Base-by-base conservation (phyloP, 2,329 filamentous ascomycete species). In the Coniochaeta sp. region DNA sequence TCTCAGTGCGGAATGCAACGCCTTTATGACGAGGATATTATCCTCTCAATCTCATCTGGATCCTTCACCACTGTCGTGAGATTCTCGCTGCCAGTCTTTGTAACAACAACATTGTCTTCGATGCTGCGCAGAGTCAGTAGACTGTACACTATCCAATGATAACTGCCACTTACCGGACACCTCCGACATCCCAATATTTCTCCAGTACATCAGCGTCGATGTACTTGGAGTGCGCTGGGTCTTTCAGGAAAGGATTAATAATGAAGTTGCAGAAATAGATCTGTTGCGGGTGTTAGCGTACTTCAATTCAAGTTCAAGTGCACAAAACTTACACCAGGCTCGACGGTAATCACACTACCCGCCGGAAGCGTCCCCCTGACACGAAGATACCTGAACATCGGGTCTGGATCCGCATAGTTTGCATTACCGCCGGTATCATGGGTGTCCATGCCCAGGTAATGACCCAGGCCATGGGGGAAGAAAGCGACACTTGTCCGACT, bases 211-310 rank as follows among this genome's bases (percentile, higher is more conserved):
- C 75, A 44, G 79, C 77, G 69, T 96, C 86, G 67, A 97, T 96
- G 69, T 86, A 96, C 69, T 88, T 86, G 59, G 83, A 81, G 68
- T 93, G 86, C 55, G 84, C 82, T 0, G 89, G 85, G 64, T 92
- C 86, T 55, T 86, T 80, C 14, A 96, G 78, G 70, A 89, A 95
- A 0, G 91, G 90, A 52, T 88, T 84, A 62, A 97, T 90, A 64
- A 96, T 96, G 71, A 93, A 96, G 22, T 85, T 83, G 74, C 91
- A 96, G 73, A 97, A 97, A 76, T 97, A 97, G 63, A 93, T 87
- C 84, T 87, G 44, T 12, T 40, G 10, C 19, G 19, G n/a, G 10
- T 12, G 26, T 62, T 16, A 62, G 58, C 61, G 47, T 28, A 22
- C 58, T 47, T 47, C 34, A 30, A 36, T 2, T 17, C 3, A 2